Percentiles rank a stretch among this genome's conserved stretches.
These are phyloP conservation scores for Colletotrichum zoysiae DNA, from an alignment of 2,329 filamentous ascomycete genomes.

Conservation along the genomic window DNA sequence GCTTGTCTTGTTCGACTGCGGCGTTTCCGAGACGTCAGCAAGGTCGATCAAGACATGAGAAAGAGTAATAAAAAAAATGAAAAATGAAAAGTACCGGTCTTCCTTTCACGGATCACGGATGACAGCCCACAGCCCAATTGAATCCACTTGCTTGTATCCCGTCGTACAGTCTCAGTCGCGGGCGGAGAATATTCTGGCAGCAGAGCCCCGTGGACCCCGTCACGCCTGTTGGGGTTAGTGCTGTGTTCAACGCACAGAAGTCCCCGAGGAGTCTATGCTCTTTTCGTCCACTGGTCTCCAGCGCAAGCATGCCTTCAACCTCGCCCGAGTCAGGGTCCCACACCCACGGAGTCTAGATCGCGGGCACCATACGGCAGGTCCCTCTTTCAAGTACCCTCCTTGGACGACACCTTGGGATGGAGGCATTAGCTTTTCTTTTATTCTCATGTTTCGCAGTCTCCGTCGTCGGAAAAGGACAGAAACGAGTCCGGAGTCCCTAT, in stretches of 20 bases:
- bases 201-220: constrained; percentile 33
- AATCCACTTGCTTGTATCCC: constrained; percentile 29
- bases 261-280: constrained; percentile 40
- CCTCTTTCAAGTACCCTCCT: constrained; percentile 22
- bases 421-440: constrained; percentile 29
- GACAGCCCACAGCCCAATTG: constrained; percentile 24
- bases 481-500: constrained; percentile 1
- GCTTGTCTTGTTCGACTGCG: not conserved
- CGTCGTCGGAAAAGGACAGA: constrained; percentile 23
- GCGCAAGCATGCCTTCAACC: constrained; percentile 38
- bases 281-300: constrained; percentile 35
- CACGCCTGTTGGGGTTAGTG: constrained; percentile 33
- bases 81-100: not conserved
- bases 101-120: constrained; percentile 1
- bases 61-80: not conserved
- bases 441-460: constrained; percentile 14
- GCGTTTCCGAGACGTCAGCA: not conserved
- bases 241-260: constrained; percentile 39
- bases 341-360: constrained; percentile 40
- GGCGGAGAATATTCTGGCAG: constrained; percentile 42
- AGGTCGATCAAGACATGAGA: not conserved
- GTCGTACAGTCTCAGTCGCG: constrained; percentile 40
- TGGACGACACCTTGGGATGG: constrained; percentile 16
- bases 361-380: constrained; percentile 38
- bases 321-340: constrained; percentile 41